phyloP scores from a whole-genome alignment of 2,329 filamentous ascomycete genomes.

The Plectosphaerella cucumerina region DNA sequence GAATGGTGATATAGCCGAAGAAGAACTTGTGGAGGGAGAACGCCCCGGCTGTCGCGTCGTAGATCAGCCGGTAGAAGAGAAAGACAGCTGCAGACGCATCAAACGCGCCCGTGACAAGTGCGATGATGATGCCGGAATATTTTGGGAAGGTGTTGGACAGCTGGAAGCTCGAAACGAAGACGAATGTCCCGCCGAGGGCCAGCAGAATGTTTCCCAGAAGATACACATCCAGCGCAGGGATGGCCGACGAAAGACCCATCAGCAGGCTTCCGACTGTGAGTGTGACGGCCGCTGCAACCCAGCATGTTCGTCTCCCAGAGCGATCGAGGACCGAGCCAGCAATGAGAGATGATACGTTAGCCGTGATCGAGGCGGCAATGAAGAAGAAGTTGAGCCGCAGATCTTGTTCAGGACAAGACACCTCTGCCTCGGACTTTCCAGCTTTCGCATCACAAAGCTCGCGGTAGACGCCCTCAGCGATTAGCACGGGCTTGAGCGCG shows the following conservation, averaged over 20 bases:
- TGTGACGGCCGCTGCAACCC: constrained; percentile 55
- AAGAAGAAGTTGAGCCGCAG: constrained; percentile 64
- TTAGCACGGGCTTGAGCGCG: constrained; percentile 80
- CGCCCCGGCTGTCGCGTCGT: constrained; percentile 35
- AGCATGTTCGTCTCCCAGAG: constrained; percentile 60
- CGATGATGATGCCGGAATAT: constrained; percentile 55
- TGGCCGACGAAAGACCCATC: constrained; percentile 52
- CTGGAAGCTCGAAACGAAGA: constrained; percentile 63
- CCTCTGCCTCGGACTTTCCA: constrained; percentile 17
- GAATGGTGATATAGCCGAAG: constrained; percentile 30
- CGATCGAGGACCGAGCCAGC: constrained; percentile 64
- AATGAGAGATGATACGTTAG: constrained; percentile 63
- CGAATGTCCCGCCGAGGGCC: constrained; percentile 57
- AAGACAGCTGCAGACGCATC: constrained; percentile 61
- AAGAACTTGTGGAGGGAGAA: constrained; percentile 34
- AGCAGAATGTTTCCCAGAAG: constrained; percentile 56
- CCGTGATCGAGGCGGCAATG: constrained; percentile 29
- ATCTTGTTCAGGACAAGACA: constrained; percentile 49
- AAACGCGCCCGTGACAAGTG: constrained; percentile 59
- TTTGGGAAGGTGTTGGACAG: constrained; percentile 61
- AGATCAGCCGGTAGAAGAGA: constrained; percentile 52
- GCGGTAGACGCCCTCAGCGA: constrained; percentile 67
- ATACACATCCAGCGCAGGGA: constrained; percentile 56
- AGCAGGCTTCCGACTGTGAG: constrained; percentile 54
- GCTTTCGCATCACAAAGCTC: neutral